Evolutionary conservation across 108 stramenopile genomes (phyloP).

Genomic region (Parmales sp.): DNA sequence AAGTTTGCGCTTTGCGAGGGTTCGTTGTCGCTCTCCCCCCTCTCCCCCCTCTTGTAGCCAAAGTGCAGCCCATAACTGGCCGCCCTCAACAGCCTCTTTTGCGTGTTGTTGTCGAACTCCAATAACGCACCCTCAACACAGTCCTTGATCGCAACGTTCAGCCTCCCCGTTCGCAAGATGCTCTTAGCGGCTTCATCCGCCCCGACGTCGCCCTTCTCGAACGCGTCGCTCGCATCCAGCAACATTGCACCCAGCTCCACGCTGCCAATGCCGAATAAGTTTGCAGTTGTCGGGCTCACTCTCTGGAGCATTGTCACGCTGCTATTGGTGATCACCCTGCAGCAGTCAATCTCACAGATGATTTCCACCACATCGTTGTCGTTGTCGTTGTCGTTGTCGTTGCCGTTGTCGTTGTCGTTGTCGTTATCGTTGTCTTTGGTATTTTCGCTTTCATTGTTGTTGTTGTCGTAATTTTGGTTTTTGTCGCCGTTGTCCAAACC

Average conservation of each 20-base stretch:
- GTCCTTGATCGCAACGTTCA: conserved; percentile 60
- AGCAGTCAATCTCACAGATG: conserved; percentile 86
- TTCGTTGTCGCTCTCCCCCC: background rate
- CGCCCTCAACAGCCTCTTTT: conserved; percentile 79
- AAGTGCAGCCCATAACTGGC: conserved; percentile 90
- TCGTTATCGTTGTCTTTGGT: too few relatives aligned
- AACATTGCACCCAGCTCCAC: conserved; percentile 88
- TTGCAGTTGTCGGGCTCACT: conserved; percentile 77
- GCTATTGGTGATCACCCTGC: conserved; percentile 69
- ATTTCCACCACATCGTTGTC: too few relatives aligned
- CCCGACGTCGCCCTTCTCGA: conserved; percentile 64
- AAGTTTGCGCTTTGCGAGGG: conserved; percentile 46
- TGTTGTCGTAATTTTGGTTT: too few relatives aligned
- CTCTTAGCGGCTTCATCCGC: conserved; percentile 70
- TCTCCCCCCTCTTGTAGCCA: conserved; percentile 43
- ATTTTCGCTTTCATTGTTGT: too few relatives aligned
- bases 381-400: conserved; percentile 29
- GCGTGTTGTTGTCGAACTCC: conserved; percentile 72
- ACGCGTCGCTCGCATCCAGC: conserved; percentile 85
- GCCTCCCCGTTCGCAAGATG: conserved; percentile 48
- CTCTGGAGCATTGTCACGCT: conserved; percentile 80
- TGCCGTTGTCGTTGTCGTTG: background rate
- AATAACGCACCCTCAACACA: conserved; percentile 75
- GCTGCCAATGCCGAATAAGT: conserved; percentile 69
- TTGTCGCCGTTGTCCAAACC: conserved; percentile 57